These are phyloP conservation scores for Ustilago esculenta DNA, from an alignment of 1,284 basidiomycete genomes.

Conservation along the genomic window DNA sequence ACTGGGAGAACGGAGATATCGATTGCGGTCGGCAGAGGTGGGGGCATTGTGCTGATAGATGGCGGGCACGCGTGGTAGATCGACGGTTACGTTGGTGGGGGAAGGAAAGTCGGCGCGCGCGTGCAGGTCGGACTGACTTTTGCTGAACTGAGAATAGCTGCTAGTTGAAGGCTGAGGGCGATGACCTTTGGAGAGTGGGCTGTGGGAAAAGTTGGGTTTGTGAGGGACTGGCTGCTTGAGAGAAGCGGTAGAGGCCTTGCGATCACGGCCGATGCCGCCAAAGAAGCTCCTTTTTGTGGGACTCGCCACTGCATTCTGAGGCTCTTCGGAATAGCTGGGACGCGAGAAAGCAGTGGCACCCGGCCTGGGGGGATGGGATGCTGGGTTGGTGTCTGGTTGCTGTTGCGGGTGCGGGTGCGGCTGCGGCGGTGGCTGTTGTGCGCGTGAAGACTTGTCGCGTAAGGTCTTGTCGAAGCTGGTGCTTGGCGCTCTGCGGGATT, in stretches of 20 bases:
- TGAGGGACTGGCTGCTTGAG: conserved; percentile 19
- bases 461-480: conserved; percentile 11
- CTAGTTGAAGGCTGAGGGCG: conserved; percentile 17
- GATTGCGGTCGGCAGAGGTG: conserved; percentile 32
- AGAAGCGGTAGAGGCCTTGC: conserved; percentile 45
- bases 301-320: conserved; percentile 24
- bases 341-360: conserved; percentile 11
- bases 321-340: conserved; percentile 43
- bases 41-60: conserved; percentile 30
- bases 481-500: conserved; percentile 19
- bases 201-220: conserved; percentile 35
- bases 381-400: conserved; percentile 8
- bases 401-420: conserved; percentile 10
- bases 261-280: conserved; percentile 47
- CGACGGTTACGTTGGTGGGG: conserved; percentile 21
- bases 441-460: no score
- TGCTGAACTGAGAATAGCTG: conserved; percentile 49
- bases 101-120: conserved; percentile 37
- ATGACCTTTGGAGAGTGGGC: conserved; percentile 37
- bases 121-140: conserved; percentile 51
- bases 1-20: conserved; percentile 52
- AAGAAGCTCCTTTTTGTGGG: conserved; percentile 59
- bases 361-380: conserved; percentile 7
- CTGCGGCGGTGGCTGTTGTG: no score
- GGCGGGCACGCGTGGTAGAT: conserved; percentile 42